These are phyloP conservation scores for Ceratocystis harringtonii DNA, from an alignment of 2,329 filamentous ascomycete species.

Conservation along the genomic window DNA sequence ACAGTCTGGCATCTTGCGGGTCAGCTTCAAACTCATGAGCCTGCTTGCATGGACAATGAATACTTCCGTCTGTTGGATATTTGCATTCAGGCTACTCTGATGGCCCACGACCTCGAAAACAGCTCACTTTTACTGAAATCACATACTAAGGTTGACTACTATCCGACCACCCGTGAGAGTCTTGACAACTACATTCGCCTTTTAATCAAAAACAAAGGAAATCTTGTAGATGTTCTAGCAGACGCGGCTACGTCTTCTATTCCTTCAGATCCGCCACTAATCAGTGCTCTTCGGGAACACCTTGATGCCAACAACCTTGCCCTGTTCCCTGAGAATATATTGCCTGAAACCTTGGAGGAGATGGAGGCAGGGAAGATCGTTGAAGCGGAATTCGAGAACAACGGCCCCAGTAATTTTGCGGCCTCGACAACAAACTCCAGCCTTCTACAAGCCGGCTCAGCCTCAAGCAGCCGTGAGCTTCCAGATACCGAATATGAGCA, in stretches of 20 bases:
- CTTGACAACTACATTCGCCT: background rate
- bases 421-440: background rate
- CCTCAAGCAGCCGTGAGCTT: background rate
- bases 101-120: background rate
- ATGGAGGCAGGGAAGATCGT: background rate
- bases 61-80: background rate
- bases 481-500: background rate
- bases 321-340: background rate
- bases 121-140: background rate
- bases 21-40: background rate
- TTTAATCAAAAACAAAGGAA: background rate
- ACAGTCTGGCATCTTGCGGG: background rate
- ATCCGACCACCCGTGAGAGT: background rate
- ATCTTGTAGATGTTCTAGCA: background rate
- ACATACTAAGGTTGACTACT: background rate
- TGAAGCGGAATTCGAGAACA: background rate
- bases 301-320: background rate
- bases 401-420: background rate
- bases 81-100: background rate
- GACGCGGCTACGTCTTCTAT: background rate
- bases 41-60: background rate
- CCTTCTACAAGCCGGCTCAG: background rate
- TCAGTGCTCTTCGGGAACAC: background rate
- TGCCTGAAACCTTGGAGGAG: background rate
- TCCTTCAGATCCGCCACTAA: background rate